phyloP scores from a whole-genome alignment of 768 basidiomycete genomes.

The Boletus patriciae region DNA sequence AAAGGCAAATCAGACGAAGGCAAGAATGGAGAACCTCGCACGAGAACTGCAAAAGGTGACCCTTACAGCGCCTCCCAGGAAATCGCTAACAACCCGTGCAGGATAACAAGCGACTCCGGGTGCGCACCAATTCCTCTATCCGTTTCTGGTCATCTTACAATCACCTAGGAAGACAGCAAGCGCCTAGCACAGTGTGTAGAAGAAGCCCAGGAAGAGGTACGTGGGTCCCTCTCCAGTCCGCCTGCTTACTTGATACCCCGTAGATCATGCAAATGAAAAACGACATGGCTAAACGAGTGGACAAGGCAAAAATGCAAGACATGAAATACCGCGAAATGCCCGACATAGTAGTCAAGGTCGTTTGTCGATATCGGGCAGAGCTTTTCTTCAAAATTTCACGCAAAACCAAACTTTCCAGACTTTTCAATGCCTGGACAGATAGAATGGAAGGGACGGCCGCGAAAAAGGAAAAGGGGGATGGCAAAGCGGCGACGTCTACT shows the following conservation, averaged over 20 bases:
- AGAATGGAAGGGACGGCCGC: slow-evolving; percentile 69
- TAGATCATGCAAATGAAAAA: slow-evolving; percentile 80
- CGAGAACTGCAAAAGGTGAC: slow-evolving; percentile 85
- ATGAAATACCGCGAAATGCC: slow-evolving; percentile 81
- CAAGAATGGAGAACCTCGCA: slow-evolving; percentile 87
- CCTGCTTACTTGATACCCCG: slow-evolving; percentile 1
- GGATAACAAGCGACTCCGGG: slow-evolving; percentile 89
- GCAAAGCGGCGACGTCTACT: slow-evolving; percentile 28
- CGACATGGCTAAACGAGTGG: slow-evolving; percentile 77
- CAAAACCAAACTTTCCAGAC: slow-evolving; percentile 79
- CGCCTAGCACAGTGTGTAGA: slow-evolving; percentile 77
- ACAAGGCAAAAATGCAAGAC: slow-evolving; percentile 77
- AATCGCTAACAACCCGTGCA: slow-evolving; percentile 33
- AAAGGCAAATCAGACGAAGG: slow-evolving; percentile 85
- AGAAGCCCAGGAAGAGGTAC: slow-evolving; percentile 82
- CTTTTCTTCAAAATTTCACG: slow-evolving; percentile 92
- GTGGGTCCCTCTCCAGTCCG: slow-evolving; percentile 2
- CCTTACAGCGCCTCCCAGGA: slow-evolving; percentile 7
- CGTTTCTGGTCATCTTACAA: slow-evolving; percentile 22
- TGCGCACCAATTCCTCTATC: slow-evolving; percentile 37
- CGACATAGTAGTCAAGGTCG: slow-evolving; percentile 88
- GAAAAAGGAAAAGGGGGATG: slow-evolving; percentile 50
- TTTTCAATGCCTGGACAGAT: slow-evolving; percentile 87
- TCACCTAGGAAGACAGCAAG: slow-evolving; percentile 76
- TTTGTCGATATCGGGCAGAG: slow-evolving; percentile 86